These are phyloP conservation scores for Ophiocordyceps camponoti-floridani DNA, from an alignment of 2,329 filamentous ascomycete genomes.

Conservation along the genomic window DNA sequence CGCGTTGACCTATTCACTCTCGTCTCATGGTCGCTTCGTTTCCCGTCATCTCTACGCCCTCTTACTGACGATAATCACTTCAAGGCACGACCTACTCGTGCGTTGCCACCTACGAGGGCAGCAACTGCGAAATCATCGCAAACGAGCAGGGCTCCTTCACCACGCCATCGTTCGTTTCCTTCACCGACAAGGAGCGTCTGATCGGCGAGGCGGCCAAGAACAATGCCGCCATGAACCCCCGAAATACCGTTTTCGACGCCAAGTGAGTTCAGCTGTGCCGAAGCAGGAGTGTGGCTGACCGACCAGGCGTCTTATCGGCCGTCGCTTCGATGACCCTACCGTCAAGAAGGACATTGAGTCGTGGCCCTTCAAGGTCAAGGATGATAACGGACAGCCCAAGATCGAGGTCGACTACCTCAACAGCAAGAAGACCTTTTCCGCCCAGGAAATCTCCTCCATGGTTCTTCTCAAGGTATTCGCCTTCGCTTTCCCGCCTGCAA, in stretches of 20 bases:
- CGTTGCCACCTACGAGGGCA: conserved; percentile 98
- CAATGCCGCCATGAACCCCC: conserved; percentile 98
- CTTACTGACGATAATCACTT: conserved; percentile 6
- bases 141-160: conserved; percentile 99
- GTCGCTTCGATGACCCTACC: conserved; percentile 82
- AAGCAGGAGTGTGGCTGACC: not conserved
- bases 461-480: conserved; percentile 74
- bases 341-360: conserved; percentile 99
- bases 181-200: conserved; percentile 96
- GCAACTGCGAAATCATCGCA: conserved; percentile 99
- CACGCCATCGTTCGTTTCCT: conserved; percentile 96
- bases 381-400: conserved; percentile 73
- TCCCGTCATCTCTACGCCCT: too few relatives aligned
- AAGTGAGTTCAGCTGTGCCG: conserved; percentile 46
- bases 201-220: conserved; percentile 99
- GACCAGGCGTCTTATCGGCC: conserved; percentile 87
- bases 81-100: conserved; percentile 98
- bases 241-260: conserved; percentile 97
- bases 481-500: not conserved
- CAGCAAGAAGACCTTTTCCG: conserved; percentile 89
- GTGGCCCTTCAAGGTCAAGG: conserved; percentile 97
- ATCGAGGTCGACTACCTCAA: conserved; percentile 92
- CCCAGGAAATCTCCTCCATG: conserved; percentile 99
- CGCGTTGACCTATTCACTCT: too few relatives aligned
- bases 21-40: too few relatives aligned